Percentiles rank a stretch among this genome's conserved stretches.
Conservation (phyloP, 2,329 filamentous ascomycete genomes). For the Ceratocystis cubensis region DNA sequence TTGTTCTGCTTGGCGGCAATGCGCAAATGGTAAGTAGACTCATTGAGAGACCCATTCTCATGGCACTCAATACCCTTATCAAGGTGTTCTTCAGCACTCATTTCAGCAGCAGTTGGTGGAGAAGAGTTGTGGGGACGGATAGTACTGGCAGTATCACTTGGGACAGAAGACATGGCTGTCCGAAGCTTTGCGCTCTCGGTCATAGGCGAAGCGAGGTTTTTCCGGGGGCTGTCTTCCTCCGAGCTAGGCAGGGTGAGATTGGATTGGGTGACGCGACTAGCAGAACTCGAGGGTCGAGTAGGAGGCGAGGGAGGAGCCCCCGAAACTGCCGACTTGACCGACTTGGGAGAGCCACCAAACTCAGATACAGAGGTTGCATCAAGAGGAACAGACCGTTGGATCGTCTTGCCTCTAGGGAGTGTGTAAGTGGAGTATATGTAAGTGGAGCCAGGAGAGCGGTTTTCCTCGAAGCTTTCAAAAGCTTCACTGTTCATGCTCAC, state of each 20-base stretch:
- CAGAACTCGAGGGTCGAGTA: constrained; percentile 47
- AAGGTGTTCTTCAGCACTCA: constrained; percentile 78
- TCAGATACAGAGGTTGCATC: constrained; percentile 46
- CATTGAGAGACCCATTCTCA: constrained; percentile 72
- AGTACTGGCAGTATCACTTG: constrained; percentile 43
- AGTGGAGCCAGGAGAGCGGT: constrained; percentile 40
- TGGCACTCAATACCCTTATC: constrained; percentile 83
- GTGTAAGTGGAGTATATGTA: constrained; percentile 80
- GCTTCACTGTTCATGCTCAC: constrained; percentile 60
- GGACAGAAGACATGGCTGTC: constrained; percentile 35
- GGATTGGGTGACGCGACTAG: constrained; percentile 31
- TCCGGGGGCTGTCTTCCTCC: constrained; percentile 40
- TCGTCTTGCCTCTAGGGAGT: constrained; percentile 66
- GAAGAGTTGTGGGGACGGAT: constrained; percentile 33
- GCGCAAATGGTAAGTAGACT: constrained; percentile 91
- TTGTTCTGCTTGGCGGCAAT: constrained; percentile 75
- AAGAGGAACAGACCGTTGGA: constrained; percentile 55
- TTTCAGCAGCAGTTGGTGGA: constrained; percentile 50
- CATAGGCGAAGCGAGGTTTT: constrained; percentile 31
- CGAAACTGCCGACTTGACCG: constrained; percentile 26
- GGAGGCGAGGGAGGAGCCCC: constrained; percentile 47
- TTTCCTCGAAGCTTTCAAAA: constrained; percentile 39
- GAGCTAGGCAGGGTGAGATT: constrained; percentile 36
- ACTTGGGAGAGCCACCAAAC: constrained; percentile 14
- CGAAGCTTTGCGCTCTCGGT: constrained; percentile 31